Evolutionary conservation across 208 protist genomes (phyloP).

Genomic region (Trypanosoma theileri): DNA sequence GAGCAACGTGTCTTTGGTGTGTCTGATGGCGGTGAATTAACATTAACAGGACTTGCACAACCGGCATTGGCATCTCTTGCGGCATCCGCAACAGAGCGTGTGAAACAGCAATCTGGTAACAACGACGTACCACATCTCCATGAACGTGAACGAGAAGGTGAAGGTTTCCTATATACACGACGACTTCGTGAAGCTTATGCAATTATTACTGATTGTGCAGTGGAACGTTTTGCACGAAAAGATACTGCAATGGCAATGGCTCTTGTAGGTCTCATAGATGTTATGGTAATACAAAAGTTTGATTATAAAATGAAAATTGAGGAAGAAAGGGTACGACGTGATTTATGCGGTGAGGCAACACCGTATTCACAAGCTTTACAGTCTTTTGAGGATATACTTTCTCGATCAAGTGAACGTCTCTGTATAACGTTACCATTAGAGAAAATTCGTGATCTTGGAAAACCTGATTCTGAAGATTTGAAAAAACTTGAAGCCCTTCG

Average conservation of each 20-base stretch:
- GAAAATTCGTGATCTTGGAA: slow-evolving; percentile 41
- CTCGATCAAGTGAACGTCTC: slow-evolving; percentile 49
- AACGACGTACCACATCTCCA: slow-evolving; percentile 20
- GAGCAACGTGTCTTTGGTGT: slow-evolving; percentile 73
- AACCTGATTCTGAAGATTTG: slow-evolving; percentile 51
- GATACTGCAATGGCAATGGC: slow-evolving; percentile 58
- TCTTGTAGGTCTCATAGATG: slow-evolving; percentile 66
- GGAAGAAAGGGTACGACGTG: slow-evolving; percentile 10
- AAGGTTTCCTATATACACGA: slow-evolving; percentile 64
- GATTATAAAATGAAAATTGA: slow-evolving; percentile 40
- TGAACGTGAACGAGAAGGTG: slow-evolving; percentile 46
- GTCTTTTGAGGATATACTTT: slow-evolving; percentile 40
- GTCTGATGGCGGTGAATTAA: slow-evolving; percentile 62
- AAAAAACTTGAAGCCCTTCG: slow-evolving; percentile 68
- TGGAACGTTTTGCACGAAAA: slow-evolving; percentile 50
- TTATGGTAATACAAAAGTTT: slow-evolving; percentile 45
- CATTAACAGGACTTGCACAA: slow-evolving; percentile 41
- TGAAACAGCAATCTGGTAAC: not conserved
- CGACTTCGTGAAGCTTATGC: slow-evolving; percentile 56
- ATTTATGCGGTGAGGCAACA: slow-evolving; percentile 19
- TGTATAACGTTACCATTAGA: slow-evolving; percentile 47
- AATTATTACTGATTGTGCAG: slow-evolving; percentile 58
- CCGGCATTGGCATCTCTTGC: slow-evolving; percentile 56
- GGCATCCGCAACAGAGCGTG: slow-evolving; percentile 20
- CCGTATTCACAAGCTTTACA: slow-evolving; percentile 24